Evolutionary conservation across 2,329 filamentous ascomycete species (phyloP), one percentile per base, ranked within the genome.

Genomic region (Pyrenophora seminiperda): DNA sequence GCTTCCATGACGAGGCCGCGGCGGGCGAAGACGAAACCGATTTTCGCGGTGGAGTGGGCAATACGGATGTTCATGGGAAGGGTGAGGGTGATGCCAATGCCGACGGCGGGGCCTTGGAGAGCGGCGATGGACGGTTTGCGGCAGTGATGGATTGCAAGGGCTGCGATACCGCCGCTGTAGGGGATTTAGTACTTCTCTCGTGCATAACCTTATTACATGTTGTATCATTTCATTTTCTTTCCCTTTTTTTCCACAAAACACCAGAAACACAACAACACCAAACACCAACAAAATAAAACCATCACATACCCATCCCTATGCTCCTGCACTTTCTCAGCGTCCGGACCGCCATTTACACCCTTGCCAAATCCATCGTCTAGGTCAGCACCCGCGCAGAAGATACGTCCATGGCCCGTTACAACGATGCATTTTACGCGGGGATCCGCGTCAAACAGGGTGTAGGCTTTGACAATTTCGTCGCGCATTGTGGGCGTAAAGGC

Each of bases 1-100:
- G 86, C 87, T 72, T 92, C 89, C 82, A 89, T 86, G 51, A 84
- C 79, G 62, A 91, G 78, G 1, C 88, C 88, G 34, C 88, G 79
- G 19, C 87, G 81, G 18, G 81, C 79, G 70, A 91, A 92, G 14
- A 90, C 87, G 66, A 91, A 89, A 43, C 88, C 88, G 55, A 91
- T 81, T 65, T 87, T 88, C 2, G 87, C 85, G 9, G 75, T 72
- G 32, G 74, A 67, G 57, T 81, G 83, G 31, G 75, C 78, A 22
- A 82, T 74, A 33, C 82, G 76, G 45, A 84, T 83, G 24, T 76
- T 77, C 65, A 81, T 81, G 15, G 82, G 80, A 10, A 84, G 75
- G 0, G 79, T 81, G 79, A 83, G 81, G 31, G 82, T 84, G 58
- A 84, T 82, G 10, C 82, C 82, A 17, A 84, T 75, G 15, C 81